These are phyloP conservation scores for Candida namnaoensis DNA, from an alignment of 805 yeast species.

Conservation along the genomic window DNA sequence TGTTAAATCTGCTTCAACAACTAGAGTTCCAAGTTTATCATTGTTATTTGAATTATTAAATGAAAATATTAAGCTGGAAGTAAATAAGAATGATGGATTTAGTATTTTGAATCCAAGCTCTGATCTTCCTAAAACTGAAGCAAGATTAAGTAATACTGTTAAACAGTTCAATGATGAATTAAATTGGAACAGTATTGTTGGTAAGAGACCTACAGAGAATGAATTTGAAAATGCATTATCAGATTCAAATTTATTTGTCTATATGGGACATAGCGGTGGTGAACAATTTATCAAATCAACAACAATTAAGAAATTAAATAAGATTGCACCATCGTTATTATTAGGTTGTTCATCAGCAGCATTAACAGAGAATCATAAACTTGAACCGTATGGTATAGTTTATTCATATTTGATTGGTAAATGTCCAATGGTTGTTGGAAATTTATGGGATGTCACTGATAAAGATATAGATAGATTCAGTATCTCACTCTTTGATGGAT, in stretches of 20 bases:
- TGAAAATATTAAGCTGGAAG: conserved; percentile 8
- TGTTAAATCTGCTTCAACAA: conserved; percentile 44
- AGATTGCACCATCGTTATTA: conserved; percentile 53
- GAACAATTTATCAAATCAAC: conserved; percentile 64
- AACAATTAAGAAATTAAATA: conserved; percentile 33
- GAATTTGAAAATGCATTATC: conserved; percentile 36
- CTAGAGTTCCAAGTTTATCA: conserved; percentile 66
- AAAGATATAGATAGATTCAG: conserved; percentile 86
- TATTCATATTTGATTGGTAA: conserved; percentile 73
- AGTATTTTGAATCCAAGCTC: conserved; percentile 78
- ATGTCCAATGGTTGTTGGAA: conserved; percentile 74
- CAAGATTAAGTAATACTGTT: conserved; percentile 39
- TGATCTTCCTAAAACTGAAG: conserved; percentile 65
- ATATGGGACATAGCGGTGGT: conserved; percentile 97
- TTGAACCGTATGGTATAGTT: conserved; percentile 72
- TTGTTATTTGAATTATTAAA: conserved; percentile 31
- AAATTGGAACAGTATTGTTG: conserved; percentile 47
- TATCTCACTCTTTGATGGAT: conserved; percentile 43
- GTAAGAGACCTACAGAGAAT: conserved; percentile 48
- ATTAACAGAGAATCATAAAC: conserved; percentile 43
- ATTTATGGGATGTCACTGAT: conserved; percentile 96
- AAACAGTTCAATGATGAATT: conserved; percentile 13
- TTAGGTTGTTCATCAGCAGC: conserved; percentile 90
- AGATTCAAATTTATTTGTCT: conserved; percentile 47
- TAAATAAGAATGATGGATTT: conserved; percentile 29